Conservation (phyloP, 352 stramenopile species). For the Elongisporangium undulatum region DNA sequence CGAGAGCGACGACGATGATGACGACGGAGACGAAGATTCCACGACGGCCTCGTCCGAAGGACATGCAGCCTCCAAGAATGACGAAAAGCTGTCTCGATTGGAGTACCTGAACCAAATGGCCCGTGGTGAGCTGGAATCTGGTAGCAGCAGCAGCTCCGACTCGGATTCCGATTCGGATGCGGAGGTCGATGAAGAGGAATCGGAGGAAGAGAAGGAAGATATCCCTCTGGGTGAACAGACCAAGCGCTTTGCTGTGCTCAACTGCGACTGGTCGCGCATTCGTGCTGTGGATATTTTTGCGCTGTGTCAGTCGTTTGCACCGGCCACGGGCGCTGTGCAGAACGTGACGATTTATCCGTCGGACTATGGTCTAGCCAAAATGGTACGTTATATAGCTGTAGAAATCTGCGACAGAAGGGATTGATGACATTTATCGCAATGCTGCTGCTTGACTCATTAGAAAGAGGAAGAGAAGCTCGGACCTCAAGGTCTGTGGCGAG, state of each 20-base stretch:
- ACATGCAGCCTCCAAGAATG: conserved; percentile 17
- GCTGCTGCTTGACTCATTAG: conserved; percentile 17
- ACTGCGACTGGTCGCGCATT: conserved; percentile 96
- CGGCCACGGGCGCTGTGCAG: conserved; percentile 81
- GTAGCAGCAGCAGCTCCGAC: conserved; percentile 34
- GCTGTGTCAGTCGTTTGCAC: conserved; percentile 93
- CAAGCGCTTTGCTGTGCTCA: conserved; percentile 91
- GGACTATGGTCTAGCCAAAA: conserved; percentile 94
- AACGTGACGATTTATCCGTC: conserved; percentile 95
- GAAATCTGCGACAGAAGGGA: neutral
- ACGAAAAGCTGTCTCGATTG: conserved; percentile 68
- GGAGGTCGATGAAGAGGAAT: conserved; percentile 34
- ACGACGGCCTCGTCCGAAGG: conserved; percentile 8
- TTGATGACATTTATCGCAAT: neutral
- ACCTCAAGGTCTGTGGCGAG: conserved; percentile 56
- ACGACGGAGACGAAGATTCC: conserved; percentile 16
- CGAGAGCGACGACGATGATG: conserved; percentile 28
- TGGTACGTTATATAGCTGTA: conserved; percentile 45
- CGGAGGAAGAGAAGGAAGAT: conserved; percentile 57
- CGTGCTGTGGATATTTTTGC: conserved; percentile 95
- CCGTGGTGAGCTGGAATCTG: conserved; percentile 66
- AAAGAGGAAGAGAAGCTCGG: conserved; percentile 79
- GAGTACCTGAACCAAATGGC: conserved; percentile 86
- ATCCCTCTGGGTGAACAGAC: conserved; percentile 84
- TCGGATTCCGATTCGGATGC: conserved; percentile 41